These are phyloP conservation scores for Oenanthe javanica DNA, from an alignment of 140 eudicot species.

Conservation along the genomic window DNA sequence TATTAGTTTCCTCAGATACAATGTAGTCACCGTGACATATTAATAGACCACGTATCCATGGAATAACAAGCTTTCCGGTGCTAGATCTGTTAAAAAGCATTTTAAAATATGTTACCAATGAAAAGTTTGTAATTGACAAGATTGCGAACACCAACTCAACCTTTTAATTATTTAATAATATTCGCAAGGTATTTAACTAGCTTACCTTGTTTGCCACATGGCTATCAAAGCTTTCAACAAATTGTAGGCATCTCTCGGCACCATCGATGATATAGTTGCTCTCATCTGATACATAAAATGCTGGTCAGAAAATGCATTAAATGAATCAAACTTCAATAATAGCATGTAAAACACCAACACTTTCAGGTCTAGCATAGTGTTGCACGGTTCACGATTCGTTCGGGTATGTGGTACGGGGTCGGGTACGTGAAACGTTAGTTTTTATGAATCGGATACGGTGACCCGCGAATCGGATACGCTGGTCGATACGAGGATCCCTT, in stretches of 20 bases:
- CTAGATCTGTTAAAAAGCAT: conserved; percentile 43
- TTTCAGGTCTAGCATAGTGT: no score
- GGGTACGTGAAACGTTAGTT: no score
- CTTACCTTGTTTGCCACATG: conserved; percentile 68
- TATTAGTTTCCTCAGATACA: conserved; percentile 50
- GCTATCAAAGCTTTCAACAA: conserved; percentile 47
- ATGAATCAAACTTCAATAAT: neutral
- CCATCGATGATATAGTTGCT: conserved; percentile 46
- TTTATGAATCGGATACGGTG: no score
- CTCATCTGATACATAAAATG: conserved; percentile 38
- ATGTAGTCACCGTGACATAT: conserved; percentile 52
- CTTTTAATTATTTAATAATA: neutral
- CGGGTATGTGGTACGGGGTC: no score
- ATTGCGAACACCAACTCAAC: neutral
- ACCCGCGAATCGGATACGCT: no score
- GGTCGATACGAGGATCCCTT: no score
- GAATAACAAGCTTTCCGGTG: conserved; percentile 51
- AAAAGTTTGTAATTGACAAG: neutral
- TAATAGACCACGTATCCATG: conserved; percentile 15
- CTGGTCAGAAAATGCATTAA: conserved; percentile 7
- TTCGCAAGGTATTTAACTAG: neutral
- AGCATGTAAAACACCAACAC: neutral
- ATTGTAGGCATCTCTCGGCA: conserved; percentile 28
- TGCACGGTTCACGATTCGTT: no score
- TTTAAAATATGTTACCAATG: neutral